These are phyloP conservation scores for Pyrenophora tritici-repentis DNA, from an alignment of 2,329 filamentous ascomycete species.

Conservation along the genomic window DNA sequence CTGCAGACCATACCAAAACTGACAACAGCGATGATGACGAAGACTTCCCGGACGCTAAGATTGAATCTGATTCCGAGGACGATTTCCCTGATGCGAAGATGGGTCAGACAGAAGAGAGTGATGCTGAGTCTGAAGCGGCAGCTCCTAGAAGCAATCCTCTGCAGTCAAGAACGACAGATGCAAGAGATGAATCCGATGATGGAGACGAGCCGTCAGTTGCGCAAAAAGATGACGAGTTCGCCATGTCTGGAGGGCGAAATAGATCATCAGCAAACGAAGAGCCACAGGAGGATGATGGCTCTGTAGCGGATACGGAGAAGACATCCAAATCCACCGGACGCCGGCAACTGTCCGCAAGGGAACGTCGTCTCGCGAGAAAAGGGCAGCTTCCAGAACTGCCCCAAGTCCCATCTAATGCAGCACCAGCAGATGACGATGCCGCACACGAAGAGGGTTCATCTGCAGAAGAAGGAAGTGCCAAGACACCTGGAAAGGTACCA, in stretches of 20 bases:
- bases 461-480: conserved; percentile 19
- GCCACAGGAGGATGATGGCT: conserved; percentile 34
- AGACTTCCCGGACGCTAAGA: conserved; percentile 52
- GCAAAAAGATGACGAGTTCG: conserved; percentile 5
- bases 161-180: conserved; percentile 34
- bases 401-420: conserved; percentile 18
- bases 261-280: conserved; percentile 11
- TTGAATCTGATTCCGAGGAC: conserved; percentile 49
- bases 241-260: conserved; percentile 20
- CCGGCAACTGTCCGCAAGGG: conserved; percentile 47
- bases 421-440: conserved; percentile 12
- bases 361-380: conserved; percentile 47
- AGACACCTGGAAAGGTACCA: conserved; percentile 23
- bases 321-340: conserved; percentile 28
- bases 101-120: conserved; percentile 45
- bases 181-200: conserved; percentile 24
- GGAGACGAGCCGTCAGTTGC: conserved; percentile 29
- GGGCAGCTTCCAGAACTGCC: conserved; percentile 31
- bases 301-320: conserved; percentile 36
- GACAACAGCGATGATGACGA: conserved; percentile 50
- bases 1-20: conserved; percentile 26
- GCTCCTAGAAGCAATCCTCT: conserved; percentile 46
- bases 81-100: conserved; percentile 52
- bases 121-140: conserved; percentile 40
- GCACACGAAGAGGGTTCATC: conserved; percentile 44